Evolutionary conservation across 2,329 filamentous ascomycete species (phyloP), one percentile per base, ranked within the genome.

Genomic region (Botrytis galanthina): DNA sequence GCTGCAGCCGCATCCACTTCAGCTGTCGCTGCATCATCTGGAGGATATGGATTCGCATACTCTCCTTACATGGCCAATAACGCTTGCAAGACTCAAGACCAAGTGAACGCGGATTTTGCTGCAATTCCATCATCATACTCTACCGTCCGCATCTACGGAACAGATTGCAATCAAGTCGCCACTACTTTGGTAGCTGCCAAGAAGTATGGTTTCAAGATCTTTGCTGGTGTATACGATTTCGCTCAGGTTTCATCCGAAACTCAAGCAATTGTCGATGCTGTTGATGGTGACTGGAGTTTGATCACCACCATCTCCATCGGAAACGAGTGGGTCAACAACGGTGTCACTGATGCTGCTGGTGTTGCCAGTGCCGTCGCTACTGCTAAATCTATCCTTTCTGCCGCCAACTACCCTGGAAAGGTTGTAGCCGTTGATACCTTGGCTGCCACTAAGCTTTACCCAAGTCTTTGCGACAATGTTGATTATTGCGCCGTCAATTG

Each of bases 391-490:
- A 84, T 85, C 3, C 87, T 97, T 54, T 86, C 87, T 42, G 80
- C 79, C 0, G 87, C 87, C 37, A 93, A 92, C 0, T 97, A 91
- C 82, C 81, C 83, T 3, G 94, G 94, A 3, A 89, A 89, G 2
- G 89, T 97, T 44, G 92, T 95, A 54, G 90, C 92, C 0, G 92
- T 95, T 64, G 94, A 97, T 80, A 95, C 93, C 0, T 92, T 93
- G 78, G 86, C 88, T 35, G 90, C 91, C 8, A 86, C 90, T n/a
- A 84, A 90, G 66, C 83, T 84, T 69, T 87, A 95, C 78, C 91
- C 91, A 0, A 83, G 87, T 70, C 86, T 97, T 66, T 97, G 94
- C 83, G 82, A 89, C 39, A 86, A 85, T 63, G 63, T 67, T 1
- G 93, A 97, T 80, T 93, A 92, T 83, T 93, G 91, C 79, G 92